phyloP scores from a whole-genome alignment of 148 eudicot genomes.

The Cornus florida region DNA sequence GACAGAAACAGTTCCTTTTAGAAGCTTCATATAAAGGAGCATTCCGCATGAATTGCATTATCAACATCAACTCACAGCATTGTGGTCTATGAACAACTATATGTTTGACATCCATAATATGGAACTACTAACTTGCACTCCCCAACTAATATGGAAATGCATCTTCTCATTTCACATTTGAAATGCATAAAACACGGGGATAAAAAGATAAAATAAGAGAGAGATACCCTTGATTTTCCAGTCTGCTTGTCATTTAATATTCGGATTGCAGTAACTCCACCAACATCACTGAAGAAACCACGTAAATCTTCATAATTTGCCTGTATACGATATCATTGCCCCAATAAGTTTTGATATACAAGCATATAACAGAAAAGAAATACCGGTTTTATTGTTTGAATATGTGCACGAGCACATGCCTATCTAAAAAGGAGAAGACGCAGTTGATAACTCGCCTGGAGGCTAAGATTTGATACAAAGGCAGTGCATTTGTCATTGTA shows the following conservation, averaged over 20 bases:
- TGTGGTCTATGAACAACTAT: background rate
- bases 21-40: background rate
- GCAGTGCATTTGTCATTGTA: slow-evolving; percentile 89
- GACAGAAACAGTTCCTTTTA: background rate
- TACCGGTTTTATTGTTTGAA: background rate
- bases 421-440: background rate
- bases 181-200: background rate
- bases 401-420: background rate
- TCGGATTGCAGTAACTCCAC: slow-evolving; percentile 78
- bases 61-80: background rate
- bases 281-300: slow-evolving; percentile 78
- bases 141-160: no score
- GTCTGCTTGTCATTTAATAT: slow-evolving; percentile 74
- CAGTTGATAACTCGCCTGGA: slow-evolving; percentile 42
- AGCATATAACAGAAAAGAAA: no score
- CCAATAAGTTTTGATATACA: slow-evolving; percentile 6
- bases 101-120: no score
- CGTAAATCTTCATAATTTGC: slow-evolving; percentile 60
- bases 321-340: slow-evolving; percentile 39
- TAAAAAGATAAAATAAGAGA: slow-evolving; percentile 12
- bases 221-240: slow-evolving; percentile 77
- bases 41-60: background rate
- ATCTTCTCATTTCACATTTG: no score
- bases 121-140: no score
- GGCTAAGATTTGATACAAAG: slow-evolving; percentile 74